Conservation (phyloP, 257 asterid species). For the Nicotiana benthamiana region DNA sequence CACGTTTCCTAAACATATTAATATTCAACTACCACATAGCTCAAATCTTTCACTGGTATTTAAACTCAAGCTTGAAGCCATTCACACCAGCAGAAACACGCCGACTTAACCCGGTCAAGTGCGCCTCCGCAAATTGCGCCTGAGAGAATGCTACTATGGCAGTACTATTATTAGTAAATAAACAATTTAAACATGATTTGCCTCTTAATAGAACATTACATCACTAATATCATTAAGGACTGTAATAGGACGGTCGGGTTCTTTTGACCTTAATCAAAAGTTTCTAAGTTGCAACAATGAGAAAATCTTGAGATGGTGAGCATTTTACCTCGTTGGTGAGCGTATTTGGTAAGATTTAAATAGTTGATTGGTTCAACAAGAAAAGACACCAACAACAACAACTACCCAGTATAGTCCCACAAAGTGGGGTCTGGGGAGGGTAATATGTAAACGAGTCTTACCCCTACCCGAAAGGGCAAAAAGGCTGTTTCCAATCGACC, state of each 20-base stretch:
- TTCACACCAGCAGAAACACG: constrained; percentile 9
- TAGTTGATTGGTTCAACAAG: background rate
- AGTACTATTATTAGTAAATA: background rate
- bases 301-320: too few relatives aligned
- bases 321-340: too few relatives aligned
- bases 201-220: background rate
- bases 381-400: background rate
- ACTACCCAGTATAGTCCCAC: too few relatives aligned
- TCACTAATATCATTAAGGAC: background rate
- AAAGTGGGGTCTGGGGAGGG: too few relatives aligned
- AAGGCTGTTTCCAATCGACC: too few relatives aligned
- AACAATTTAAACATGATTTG: background rate
- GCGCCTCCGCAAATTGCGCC: constrained; percentile 39
- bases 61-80: background rate
- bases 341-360: too few relatives aligned
- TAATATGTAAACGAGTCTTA: too few relatives aligned
- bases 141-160: constrained; percentile 23
- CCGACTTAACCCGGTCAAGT: constrained; percentile 27
- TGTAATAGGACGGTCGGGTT: background rate
- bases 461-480: too few relatives aligned
- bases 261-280: background rate
- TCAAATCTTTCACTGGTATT: background rate
- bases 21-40: background rate
- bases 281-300: too few relatives aligned
- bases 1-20: background rate